Evolutionary conservation across 805 yeast species (phyloP).

Genomic region (Schwanniomyces pseudopolymorphus): DNA sequence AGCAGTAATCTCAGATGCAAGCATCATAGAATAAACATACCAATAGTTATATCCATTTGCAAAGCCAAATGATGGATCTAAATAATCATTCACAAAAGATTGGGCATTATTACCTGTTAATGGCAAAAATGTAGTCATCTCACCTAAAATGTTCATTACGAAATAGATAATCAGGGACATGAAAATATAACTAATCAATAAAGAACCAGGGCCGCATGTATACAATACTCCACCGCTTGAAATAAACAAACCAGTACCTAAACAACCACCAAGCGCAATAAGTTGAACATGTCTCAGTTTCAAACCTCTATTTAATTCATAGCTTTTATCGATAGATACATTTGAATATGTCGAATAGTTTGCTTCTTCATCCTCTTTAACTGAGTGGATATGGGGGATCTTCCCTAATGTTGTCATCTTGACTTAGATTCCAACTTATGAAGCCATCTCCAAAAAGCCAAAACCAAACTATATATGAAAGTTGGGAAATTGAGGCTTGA

Average conservation of each 20-base stretch:
- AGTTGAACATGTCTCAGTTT: slow-evolving; percentile 57
- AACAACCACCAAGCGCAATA: slow-evolving; percentile 83
- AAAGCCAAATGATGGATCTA: slow-evolving; percentile 14
- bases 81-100: slow-evolving; percentile 7
- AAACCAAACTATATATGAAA: no score
- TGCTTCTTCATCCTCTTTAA: no score
- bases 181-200: slow-evolving; percentile 41
- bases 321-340: not conserved
- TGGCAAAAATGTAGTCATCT: slow-evolving; percentile 17
- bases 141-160: slow-evolving; percentile 15
- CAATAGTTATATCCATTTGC: slow-evolving; percentile 19
- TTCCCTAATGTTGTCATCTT: no score
- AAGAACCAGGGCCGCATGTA: slow-evolving; percentile 64
- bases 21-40: slow-evolving; percentile 18
- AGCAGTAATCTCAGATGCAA: slow-evolving; percentile 22
- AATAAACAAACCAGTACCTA: slow-evolving; percentile 69
- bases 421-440: no score
- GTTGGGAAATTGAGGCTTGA: not conserved
- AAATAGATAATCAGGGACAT: slow-evolving; percentile 21
- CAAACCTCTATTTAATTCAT: slow-evolving; percentile 33
- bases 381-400: no score
- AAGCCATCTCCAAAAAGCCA: no score
- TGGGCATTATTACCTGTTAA: slow-evolving; percentile 15
- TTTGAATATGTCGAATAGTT: no score
- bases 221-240: slow-evolving; percentile 61